These are phyloP conservation scores for Wickerhamiella galacta DNA, from an alignment of 805 yeast genomes.

Conservation along the genomic window DNA sequence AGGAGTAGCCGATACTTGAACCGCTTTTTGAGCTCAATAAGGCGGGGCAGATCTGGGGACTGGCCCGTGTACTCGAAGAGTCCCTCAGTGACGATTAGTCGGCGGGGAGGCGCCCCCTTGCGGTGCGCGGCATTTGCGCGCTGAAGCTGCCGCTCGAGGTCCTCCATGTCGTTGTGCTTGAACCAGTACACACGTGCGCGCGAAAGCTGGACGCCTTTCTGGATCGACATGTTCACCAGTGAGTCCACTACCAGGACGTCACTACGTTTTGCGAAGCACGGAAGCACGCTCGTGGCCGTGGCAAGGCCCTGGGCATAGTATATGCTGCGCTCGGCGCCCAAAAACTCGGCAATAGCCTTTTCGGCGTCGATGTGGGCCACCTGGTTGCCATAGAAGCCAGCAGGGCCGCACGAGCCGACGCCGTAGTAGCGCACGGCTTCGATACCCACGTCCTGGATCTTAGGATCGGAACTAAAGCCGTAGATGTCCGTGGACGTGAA, in stretches of 20 bases:
- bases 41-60: constrained; percentile 47
- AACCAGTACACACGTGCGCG: constrained; percentile 68
- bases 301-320: constrained; percentile 86
- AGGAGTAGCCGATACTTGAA: constrained; percentile 74
- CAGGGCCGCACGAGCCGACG: constrained; percentile 98
- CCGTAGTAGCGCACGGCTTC: constrained; percentile 52
- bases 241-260: constrained; percentile 81
- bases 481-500: constrained; percentile 59
- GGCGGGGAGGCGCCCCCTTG: constrained; percentile 62
- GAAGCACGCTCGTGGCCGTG: constrained; percentile 73
- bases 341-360: constrained; percentile 52
- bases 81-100: constrained; percentile 86
- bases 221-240: constrained; percentile 56
- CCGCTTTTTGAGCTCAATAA: constrained; percentile 59
- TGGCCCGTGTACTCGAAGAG: constrained; percentile 71
- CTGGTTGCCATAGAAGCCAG: constrained; percentile 92
- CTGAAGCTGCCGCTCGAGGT: constrained; percentile 50
- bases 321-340: constrained; percentile 64
- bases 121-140: constrained; percentile 41
- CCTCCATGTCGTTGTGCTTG: constrained; percentile 77
- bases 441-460: constrained; percentile 37
- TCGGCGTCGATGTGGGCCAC: constrained; percentile 75
- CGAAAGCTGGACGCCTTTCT: constrained; percentile 74
- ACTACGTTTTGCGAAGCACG: constrained; percentile 90
- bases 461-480: constrained; percentile 35